Base-by-base conservation (phyloP, 495 filamentous ascomycete species). In the Copromyces sp. region DNA sequence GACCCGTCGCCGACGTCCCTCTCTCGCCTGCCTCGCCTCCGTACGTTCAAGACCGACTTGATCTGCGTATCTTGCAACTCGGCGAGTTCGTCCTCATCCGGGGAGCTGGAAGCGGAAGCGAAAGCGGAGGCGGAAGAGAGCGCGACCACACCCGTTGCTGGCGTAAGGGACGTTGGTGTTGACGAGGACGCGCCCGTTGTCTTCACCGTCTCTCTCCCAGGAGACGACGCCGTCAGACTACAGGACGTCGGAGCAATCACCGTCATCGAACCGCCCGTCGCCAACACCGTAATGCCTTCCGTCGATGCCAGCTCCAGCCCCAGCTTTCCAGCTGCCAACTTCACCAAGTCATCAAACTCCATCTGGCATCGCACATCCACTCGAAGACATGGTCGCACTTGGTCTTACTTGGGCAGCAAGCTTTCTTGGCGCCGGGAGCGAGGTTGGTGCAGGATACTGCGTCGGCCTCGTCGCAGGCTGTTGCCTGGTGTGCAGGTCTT, bases 391-490 rank as follows among this genome's bases (percentile, higher is more conserved):
- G 3, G 44, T 24, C 44, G 44, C 44, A 24, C n/a, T 47, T 11
- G 44, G 17, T 24, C 9, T 4, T 4, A 11, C 3, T 4, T 3
- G 44, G 44, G 3, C 44, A 47, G 9, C 44, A 47, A 11, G 44
- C 44, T 47, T 47, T 47, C 44, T 24, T 47, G 9, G 44, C 2
- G n/a, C 44, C 44, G 44, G 3, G 39, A 37, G 35, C 35, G 39
- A 75, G 74, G 44, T 73, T 69, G 16, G 69, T 70, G 68, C 74
- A 73, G 39, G 29, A 12, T 3, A 73, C 74, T 1, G 72, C 42
- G 69, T 72, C 37, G 40, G 37, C 16, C 32, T 71, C 45, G 20
- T 40, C n/a, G 68, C 72, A 74, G 44, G n/a, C 68, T 53, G 45
- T 29, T 20, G 45, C 45, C 20, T 53, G 45, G 45, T 5, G 45